phyloP scores from a whole-genome alignment of 140 eudicot species.

The Cichorium intybus region DNA sequence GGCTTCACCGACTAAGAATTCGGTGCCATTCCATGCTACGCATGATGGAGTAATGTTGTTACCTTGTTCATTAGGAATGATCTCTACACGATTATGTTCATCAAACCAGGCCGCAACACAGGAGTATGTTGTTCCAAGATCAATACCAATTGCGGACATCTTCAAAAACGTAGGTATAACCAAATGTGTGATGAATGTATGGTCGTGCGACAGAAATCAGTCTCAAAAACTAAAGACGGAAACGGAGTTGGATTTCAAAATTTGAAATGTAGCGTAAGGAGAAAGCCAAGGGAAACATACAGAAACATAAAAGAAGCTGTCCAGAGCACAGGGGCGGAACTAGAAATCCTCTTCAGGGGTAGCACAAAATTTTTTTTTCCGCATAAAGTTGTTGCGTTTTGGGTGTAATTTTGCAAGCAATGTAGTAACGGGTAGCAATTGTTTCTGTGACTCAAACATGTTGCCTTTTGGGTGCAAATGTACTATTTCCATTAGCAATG shows the following conservation, averaged over 20 bases:
- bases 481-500: too few species aligned
- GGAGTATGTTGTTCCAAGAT: conserved; percentile 29
- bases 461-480: too few species aligned
- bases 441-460: too few species aligned
- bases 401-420: too few species aligned
- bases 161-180: background rate
- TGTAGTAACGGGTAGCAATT: too few species aligned
- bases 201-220: background rate
- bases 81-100: conserved; percentile 22
- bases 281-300: background rate
- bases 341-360: too few species aligned
- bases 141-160: conserved; percentile 25
- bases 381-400: too few species aligned
- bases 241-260: background rate
- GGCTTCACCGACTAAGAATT: conserved; percentile 12
- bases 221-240: background rate
- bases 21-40: conserved; percentile 9
- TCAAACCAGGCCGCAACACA: conserved; percentile 28
- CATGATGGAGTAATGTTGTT: conserved; percentile 26
- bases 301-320: too few species aligned
- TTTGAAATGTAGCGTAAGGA: background rate
- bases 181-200: background rate
- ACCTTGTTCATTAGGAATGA: conserved; percentile 29
- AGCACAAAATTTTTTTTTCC: too few species aligned
- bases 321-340: too few species aligned